Conservation (phyloP, 192 early-diverging fungal species). For the Coemansia sp. region DNA sequence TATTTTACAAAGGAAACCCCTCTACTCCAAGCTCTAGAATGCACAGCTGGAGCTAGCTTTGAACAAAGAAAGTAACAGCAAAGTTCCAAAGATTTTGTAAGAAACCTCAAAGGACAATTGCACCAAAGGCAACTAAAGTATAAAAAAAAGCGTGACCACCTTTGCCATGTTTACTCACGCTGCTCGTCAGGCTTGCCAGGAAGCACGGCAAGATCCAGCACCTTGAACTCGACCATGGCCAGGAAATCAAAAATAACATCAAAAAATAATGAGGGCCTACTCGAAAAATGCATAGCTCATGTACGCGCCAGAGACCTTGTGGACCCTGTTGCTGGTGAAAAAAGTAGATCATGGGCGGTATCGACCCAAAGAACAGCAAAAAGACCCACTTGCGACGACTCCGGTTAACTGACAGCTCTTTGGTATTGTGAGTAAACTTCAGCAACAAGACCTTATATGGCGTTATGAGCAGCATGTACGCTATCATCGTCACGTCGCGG, state of each 20-base stretch:
- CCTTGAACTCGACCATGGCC: slow-evolving; percentile 67
- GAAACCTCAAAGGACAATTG: not conserved
- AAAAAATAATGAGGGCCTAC: slow-evolving; percentile 80
- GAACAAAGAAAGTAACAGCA: not conserved
- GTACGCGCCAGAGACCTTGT: slow-evolving; percentile 75
- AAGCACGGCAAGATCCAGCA: slow-evolving; percentile 47
- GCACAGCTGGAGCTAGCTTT: not conserved
- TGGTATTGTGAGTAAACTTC: slow-evolving; percentile 46
- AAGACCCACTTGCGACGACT: slow-evolving; percentile 56
- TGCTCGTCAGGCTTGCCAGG: slow-evolving; percentile 43
- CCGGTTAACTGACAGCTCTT: slow-evolving; percentile 47
- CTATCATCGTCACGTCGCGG: slow-evolving; percentile 75
- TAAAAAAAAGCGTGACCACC: not conserved
- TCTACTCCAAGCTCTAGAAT: not conserved
- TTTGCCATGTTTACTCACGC: slow-evolving; percentile 18
- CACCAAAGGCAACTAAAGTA: too few relatives aligned
- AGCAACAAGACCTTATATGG: slow-evolving; percentile 73
- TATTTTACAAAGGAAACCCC: not conserved
- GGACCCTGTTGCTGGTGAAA: slow-evolving; percentile 81
- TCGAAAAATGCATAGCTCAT: slow-evolving; percentile 83
- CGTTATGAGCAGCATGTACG: slow-evolving; percentile 75
- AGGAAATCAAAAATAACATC: slow-evolving; percentile 79
- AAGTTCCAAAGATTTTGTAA: not conserved
- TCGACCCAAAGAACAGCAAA: slow-evolving; percentile 67
- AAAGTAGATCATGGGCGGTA: slow-evolving; percentile 77